Evolutionary conservation across 2,329 filamentous ascomycete species (phyloP).

Genomic region (Sclerotinia trifoliorum): DNA sequence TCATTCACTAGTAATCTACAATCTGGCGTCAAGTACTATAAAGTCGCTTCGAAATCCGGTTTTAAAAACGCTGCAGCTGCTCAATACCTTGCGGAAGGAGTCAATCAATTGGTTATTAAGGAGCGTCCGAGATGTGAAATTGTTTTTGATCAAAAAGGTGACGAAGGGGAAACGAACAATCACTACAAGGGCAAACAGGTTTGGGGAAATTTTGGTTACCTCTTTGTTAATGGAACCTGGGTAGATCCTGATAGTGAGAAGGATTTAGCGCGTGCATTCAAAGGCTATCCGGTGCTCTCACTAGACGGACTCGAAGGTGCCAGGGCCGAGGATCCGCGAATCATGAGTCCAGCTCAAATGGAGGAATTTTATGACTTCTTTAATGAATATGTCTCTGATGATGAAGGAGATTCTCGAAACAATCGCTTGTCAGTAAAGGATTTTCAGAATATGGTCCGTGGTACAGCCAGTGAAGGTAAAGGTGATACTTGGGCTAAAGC

Average conservation of each 20-base stretch:
- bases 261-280: constrained; percentile 29
- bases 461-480: constrained; percentile 32
- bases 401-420: constrained; percentile 43
- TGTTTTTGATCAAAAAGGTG: constrained; percentile 11
- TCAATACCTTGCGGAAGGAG: not conserved
- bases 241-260: constrained; percentile 37
- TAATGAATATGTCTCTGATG: constrained; percentile 41
- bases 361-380: constrained; percentile 30
- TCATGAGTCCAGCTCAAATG: constrained; percentile 29
- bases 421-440: constrained; percentile 46
- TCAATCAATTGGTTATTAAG: not conserved
- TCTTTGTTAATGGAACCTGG: constrained; percentile 33
- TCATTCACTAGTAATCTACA: not conserved
- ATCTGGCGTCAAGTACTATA: constrained; percentile 19
- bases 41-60: not conserved
- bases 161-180: constrained; percentile 23
- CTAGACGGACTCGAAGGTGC: constrained; percentile 18
- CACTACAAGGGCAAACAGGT: constrained; percentile 32
- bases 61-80: not conserved
- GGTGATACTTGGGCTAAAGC: constrained; percentile 16
- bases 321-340: constrained; percentile 18
- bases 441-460: constrained; percentile 45
- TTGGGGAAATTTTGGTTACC: constrained; percentile 36
- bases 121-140: not conserved
- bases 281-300: constrained; percentile 10